Evolutionary conservation across 331 rosid genomes (phyloP), one percentile per base, ranked within the genome.

Genomic region (Stylosanthes scabra): DNA sequence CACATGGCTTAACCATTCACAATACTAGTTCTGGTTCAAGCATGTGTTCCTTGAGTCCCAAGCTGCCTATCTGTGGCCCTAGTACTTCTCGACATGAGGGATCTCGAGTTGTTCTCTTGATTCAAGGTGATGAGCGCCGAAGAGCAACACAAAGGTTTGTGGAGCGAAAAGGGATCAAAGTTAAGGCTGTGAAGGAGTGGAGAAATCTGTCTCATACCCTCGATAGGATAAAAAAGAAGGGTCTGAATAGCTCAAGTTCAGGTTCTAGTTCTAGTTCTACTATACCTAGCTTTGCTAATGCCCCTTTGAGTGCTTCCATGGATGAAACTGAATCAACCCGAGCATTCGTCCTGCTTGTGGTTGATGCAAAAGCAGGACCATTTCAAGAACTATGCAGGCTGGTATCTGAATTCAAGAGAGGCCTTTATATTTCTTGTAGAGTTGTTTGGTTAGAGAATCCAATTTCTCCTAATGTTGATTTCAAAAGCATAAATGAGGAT

Each of bases 391-490:
- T 91, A 15, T 29, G 45, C 27, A 64, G 28, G 59, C 72, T 75
- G 41, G 85, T 94, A 13, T 55, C 74, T 8, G 80, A 77, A 10
- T 94, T 91, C 77, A 89, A 59, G 77, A 83, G 51, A 68, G 74
- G 73, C 55, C 76, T 82, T 49, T 39, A 46, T 2, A 80, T 66
- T 59, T 84, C 77, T 59, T 86, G 89, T 70, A 86, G 56, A 82
- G 91, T 94, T 51, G 93, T 91, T 66, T 94, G 96, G 98, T 82
- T 94, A 8, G 87, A 87, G 29, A 91, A 82, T 71, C 78, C 87
- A 34, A 34, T 34, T 34, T 20, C 55, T 80, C 49, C 39, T 34
- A 34, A 3, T 34, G 6, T 34, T 34, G 39, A 34, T 34, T 46
- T 63, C 20, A 71, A 72, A 45, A 47, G 14, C 46, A 34, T 54